Conservation (phyloP, 1,284 basidiomycete species). For the Boletus nobilissimus region DNA sequence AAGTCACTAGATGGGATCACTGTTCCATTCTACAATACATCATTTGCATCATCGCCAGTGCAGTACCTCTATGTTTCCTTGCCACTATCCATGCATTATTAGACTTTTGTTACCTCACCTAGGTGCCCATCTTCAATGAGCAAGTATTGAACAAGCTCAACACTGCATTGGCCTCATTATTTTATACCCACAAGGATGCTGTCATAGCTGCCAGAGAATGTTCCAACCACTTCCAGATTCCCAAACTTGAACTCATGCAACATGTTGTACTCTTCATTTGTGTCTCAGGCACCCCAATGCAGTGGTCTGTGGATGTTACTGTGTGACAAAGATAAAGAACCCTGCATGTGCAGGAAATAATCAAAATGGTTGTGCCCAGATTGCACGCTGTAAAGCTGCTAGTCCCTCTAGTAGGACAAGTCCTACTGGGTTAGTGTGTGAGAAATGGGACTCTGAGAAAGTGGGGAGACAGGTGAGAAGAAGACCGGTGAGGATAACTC, state of each 20-base stretch:
- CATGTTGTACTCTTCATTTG: neutral
- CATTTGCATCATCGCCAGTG: neutral
- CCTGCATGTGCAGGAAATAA: neutral
- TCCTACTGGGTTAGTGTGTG: too few species aligned
- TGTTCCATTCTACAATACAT: slow-evolving; percentile 14
- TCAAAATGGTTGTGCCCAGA: too few species aligned
- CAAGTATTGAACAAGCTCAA: neutral
- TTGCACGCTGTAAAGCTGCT: too few species aligned
- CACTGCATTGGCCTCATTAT: neutral
- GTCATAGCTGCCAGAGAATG: neutral
- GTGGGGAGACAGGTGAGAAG: too few species aligned
- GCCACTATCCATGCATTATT: neutral
- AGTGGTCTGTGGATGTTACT: neutral
- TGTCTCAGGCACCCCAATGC: neutral
- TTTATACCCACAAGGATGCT: neutral
- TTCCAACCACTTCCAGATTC: neutral
- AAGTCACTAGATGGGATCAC: slow-evolving; percentile 5
- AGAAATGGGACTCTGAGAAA: too few species aligned
- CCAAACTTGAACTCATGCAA: neutral
- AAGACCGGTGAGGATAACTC: too few species aligned
- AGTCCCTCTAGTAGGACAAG: too few species aligned
- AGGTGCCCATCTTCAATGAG: neutral
- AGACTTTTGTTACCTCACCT: neutral
- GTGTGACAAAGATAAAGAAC: neutral
- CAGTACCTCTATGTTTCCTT: neutral